phyloP scores from a whole-genome alignment of 2,329 filamentous ascomycete genomes.

The Penicillium freii region DNA sequence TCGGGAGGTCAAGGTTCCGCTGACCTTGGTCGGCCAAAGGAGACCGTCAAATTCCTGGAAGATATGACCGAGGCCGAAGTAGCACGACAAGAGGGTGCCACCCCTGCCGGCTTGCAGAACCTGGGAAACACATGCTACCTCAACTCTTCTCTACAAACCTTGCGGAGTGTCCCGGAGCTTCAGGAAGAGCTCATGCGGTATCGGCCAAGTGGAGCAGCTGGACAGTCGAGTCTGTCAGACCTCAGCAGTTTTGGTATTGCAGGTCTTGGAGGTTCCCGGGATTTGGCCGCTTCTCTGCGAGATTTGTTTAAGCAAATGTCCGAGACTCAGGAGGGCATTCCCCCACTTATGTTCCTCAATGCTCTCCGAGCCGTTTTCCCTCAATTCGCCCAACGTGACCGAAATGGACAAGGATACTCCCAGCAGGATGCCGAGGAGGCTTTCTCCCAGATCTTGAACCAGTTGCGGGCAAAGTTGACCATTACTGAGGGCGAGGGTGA shows the following conservation, averaged over 20 bases:
- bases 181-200: conserved; percentile 73
- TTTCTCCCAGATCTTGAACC: conserved; percentile 90
- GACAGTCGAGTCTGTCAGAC: conserved; percentile 40
- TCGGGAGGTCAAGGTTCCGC: conserved; percentile 59
- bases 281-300: conserved; percentile 74
- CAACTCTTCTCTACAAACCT: conserved; percentile 92
- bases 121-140: conserved; percentile 98
- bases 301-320: conserved; percentile 87
- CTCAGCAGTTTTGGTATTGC: conserved; percentile 57
- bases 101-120: conserved; percentile 83
- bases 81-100: conserved; percentile 78
- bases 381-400: conserved; percentile 88
- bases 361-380: conserved; percentile 77
- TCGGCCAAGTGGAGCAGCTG: conserved; percentile 38
- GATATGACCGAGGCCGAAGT: conserved; percentile 96
- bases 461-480: conserved; percentile 75
- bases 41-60: conserved; percentile 83
- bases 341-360: conserved; percentile 77
- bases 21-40: conserved; percentile 68
- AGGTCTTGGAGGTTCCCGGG: conserved; percentile 59
- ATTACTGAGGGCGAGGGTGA: conserved; percentile 52
- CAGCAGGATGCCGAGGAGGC: conserved; percentile 98
- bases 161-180: conserved; percentile 86
- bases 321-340: conserved; percentile 81
- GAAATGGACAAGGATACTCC: conserved; percentile 79